Conservation (phyloP, 768 basidiomycete species). For the Russula olivacea region DNA sequence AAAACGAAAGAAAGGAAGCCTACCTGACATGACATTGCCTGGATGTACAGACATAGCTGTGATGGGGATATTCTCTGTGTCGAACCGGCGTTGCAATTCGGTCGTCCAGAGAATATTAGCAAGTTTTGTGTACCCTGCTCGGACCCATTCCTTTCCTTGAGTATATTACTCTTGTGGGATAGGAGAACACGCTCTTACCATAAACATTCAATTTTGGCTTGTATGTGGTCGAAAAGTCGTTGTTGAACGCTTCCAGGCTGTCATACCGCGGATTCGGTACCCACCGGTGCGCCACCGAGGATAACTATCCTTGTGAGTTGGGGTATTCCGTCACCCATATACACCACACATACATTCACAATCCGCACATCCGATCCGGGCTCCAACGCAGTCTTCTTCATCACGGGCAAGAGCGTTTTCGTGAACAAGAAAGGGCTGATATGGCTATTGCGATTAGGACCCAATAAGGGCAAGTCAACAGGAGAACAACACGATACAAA, state of each 20-base stretch:
- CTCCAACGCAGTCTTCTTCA: constrained; percentile 44
- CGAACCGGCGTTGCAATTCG: constrained; percentile 45
- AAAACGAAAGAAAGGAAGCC: neutral
- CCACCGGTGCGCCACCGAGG: constrained; percentile 18
- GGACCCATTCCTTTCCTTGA: neutral
- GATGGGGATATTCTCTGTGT: constrained; percentile 35
- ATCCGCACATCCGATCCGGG: constrained; percentile 54
- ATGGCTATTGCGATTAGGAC: constrained; percentile 37
- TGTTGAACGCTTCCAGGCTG: constrained; percentile 29
- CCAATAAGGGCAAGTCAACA: neutral
- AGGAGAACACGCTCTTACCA: constrained; percentile 10
- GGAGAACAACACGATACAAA: neutral
- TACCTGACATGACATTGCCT: constrained; percentile 37
- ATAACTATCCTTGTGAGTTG: constrained; percentile 18
- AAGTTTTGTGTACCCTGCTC: constrained; percentile 46
- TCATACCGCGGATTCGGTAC: constrained; percentile 15
- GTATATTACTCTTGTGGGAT: neutral
- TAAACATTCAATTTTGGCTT: constrained; percentile 25
- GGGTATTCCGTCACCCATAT: neutral
- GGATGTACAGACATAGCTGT: constrained; percentile 40
- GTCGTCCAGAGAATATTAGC: constrained; percentile 45
- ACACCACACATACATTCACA: constrained; percentile 41
- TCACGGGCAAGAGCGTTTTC: constrained; percentile 45
- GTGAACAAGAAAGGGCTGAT: constrained; percentile 54
- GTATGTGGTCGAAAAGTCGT: constrained; percentile 24